Percentiles rank a stretch among this genome's conserved stretches.
These are phyloP conservation scores for Dactylellina cionopaga DNA, from an alignment of 2,329 filamentous ascomycete genomes.

Conservation along the genomic window DNA sequence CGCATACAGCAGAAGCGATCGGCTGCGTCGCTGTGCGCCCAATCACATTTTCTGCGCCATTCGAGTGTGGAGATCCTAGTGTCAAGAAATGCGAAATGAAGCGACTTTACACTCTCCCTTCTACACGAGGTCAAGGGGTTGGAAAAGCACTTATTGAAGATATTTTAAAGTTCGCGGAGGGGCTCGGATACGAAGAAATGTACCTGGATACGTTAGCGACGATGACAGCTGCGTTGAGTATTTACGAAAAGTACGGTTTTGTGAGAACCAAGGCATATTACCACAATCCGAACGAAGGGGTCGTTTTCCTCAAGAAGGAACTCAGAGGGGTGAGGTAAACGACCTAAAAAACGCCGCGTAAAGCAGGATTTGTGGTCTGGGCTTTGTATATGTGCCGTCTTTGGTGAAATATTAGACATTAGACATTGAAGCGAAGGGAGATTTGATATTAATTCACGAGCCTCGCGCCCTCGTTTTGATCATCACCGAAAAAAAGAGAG, in stretches of 20 bases:
- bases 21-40: slow-evolving; percentile 67
- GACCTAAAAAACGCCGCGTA: background rate
- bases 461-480: background rate
- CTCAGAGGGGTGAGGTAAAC: background rate
- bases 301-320: slow-evolving; percentile 64
- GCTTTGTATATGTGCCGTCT: slow-evolving; percentile 8
- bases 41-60: slow-evolving; percentile 56
- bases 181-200: slow-evolving; percentile 66
- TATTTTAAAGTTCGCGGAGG: slow-evolving; percentile 63
- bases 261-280: slow-evolving; percentile 67
- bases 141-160: slow-evolving; percentile 64
- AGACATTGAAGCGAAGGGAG: slow-evolving; percentile 18
- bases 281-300: slow-evolving; percentile 67
- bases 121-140: slow-evolving; percentile 65
- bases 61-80: background rate
- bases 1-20: slow-evolving; percentile 57
- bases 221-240: slow-evolving; percentile 65
- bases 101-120: slow-evolving; percentile 66
- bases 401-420: slow-evolving; percentile 7
- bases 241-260: slow-evolving; percentile 68
- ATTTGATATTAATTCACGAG: background rate
- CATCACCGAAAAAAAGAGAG: too few relatives aligned
- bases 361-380: background rate
- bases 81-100: slow-evolving; percentile 67
- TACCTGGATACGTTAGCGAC: slow-evolving; percentile 67